A percentile compares a stretch with the other conserved stretches of the same genome.
phyloP scores from a whole-genome alignment of 2,329 filamentous ascomycete genomes.

The Cladosporium sp. region DNA sequence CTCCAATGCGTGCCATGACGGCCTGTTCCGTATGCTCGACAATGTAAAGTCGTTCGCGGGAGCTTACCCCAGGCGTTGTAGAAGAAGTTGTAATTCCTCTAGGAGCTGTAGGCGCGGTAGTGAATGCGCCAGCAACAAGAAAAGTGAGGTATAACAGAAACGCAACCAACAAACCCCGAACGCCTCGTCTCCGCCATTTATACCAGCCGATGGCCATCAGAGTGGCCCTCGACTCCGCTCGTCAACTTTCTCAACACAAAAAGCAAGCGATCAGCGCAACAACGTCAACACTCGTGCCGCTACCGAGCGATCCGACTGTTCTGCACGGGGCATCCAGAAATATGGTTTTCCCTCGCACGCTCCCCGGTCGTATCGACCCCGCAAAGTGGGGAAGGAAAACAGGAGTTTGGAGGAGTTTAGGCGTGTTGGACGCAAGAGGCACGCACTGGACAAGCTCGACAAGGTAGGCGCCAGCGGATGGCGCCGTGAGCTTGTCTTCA shows the following conservation, averaged over 20 bases:
- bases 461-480: background rate
- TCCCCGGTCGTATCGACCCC: background rate
- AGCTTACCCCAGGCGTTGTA: background rate
- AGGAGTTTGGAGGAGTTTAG: background rate
- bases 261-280: slow-evolving; percentile 5
- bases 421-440: background rate
- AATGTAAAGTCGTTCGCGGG: background rate
- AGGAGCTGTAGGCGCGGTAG: background rate
- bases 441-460: background rate
- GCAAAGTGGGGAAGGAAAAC: slow-evolving; percentile 8
- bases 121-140: background rate
- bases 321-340: background rate
- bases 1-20: slow-evolving; percentile 7
- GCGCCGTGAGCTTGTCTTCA: slow-evolving; percentile 3
- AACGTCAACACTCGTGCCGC: slow-evolving; percentile 6
- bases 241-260: background rate
- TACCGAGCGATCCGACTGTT: slow-evolving; percentile 1
- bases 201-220: slow-evolving; percentile 3
- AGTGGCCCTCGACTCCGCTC: background rate
- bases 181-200: slow-evolving; percentile 5
- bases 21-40: background rate
- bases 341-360: background rate
- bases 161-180: background rate
- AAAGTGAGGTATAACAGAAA: slow-evolving; percentile 7
- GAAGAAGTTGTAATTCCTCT: background rate